A percentile compares a stretch with the other conserved stretches of the same genome.
These are phyloP conservation scores for Pythium chondricola DNA, from an alignment of 352 stramenopile genomes.

Conservation along the genomic window DNA sequence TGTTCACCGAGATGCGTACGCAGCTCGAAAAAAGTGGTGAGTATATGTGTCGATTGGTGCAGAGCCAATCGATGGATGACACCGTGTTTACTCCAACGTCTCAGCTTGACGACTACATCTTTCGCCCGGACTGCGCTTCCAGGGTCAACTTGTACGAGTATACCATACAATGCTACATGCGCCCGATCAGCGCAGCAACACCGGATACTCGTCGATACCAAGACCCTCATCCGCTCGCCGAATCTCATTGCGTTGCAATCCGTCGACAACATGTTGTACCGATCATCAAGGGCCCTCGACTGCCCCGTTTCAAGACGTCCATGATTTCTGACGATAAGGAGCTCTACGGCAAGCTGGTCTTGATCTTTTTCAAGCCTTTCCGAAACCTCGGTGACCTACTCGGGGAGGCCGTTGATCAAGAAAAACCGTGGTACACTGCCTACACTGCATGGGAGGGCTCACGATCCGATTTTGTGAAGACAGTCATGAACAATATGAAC, in stretches of 20 bases:
- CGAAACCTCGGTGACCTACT: background rate
- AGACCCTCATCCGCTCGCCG: background rate
- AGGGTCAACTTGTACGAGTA: background rate
- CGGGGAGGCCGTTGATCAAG: background rate
- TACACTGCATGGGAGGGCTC: background rate
- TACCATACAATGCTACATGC: conserved; percentile 1
- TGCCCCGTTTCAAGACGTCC: background rate
- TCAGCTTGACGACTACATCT: conserved; percentile 5
- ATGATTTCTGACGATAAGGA: background rate
- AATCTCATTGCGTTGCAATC: background rate
- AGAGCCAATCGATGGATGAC: background rate
- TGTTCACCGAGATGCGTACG: background rate
- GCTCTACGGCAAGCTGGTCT: background rate
- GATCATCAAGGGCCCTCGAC: background rate
- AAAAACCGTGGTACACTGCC: background rate
- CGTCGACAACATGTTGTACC: background rate
- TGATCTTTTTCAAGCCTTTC: conserved; percentile 6
- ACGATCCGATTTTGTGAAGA: background rate
- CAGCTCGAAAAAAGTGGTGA: conserved; percentile 1
- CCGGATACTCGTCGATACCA: background rate
- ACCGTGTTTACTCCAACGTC: background rate
- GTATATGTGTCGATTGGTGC: background rate
- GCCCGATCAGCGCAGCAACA: background rate
- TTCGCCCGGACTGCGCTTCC: background rate
- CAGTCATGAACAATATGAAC: conserved; percentile 15